Evolutionary conservation across 805 yeast species (phyloP).

Genomic region (Dipodascus geniculatus): DNA sequence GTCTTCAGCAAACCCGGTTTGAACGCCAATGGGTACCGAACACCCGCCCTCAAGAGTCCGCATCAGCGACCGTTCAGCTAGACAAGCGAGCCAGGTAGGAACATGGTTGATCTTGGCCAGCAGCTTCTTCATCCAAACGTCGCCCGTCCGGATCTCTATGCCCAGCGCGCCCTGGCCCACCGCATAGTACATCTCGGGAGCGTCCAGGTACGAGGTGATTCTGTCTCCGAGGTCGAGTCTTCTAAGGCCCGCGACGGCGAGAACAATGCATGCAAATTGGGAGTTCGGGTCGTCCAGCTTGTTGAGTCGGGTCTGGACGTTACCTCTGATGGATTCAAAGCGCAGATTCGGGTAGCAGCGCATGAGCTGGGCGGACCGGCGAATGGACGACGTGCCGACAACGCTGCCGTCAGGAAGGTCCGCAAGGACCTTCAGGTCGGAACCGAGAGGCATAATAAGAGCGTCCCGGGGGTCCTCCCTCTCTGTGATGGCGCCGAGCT

Average conservation of each 20-base stretch:
- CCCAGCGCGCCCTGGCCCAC: constrained; percentile 99
- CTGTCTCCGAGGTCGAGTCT: constrained; percentile 64
- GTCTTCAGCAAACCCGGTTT: constrained; percentile 39
- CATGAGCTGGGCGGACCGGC: constrained; percentile 84
- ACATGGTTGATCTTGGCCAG: constrained; percentile 55
- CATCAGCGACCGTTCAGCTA: constrained; percentile 82
- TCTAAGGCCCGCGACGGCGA: constrained; percentile 86
- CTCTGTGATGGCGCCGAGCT: constrained; percentile 72
- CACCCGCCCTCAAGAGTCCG: constrained; percentile 93
- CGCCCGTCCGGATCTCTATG: constrained; percentile 70
- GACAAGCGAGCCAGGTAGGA: constrained; percentile 60
- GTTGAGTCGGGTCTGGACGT: constrained; percentile 61
- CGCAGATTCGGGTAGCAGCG: constrained; percentile 63
- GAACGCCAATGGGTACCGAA: constrained; percentile 92
- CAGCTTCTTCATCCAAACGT: constrained; percentile 43
- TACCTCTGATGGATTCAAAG: constrained; percentile 83
- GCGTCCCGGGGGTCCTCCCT: constrained; percentile 95
- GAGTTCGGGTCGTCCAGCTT: constrained; percentile 68
- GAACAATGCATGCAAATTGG: constrained; percentile 58
- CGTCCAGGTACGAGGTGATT: constrained; percentile 59
- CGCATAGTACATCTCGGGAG: constrained; percentile 83
- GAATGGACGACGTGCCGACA: constrained; percentile 92
- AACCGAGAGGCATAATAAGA: constrained; percentile 56
- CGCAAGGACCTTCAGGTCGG: constrained; percentile 47
- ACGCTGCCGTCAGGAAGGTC: constrained; percentile 79